A percentile compares a stretch with the other conserved stretches of the same genome.
These are phyloP conservation scores for Colletotrichum sp. DNA, from an alignment of 2,329 filamentous ascomycete species.

Conservation along the genomic window DNA sequence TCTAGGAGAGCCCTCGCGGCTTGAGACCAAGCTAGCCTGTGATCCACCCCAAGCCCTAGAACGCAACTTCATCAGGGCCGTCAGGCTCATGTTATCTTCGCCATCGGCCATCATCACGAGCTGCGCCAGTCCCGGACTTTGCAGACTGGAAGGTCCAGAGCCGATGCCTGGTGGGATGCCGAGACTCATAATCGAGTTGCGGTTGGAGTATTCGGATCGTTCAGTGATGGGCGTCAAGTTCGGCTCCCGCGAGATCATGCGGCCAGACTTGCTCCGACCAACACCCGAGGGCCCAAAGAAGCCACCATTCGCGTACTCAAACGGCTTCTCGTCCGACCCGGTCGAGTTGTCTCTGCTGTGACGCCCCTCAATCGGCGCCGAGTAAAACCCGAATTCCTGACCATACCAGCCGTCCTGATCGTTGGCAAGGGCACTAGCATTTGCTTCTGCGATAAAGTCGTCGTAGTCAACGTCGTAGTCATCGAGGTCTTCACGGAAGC, in stretches of 20 bases:
- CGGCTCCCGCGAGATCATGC: conserved; percentile 79
- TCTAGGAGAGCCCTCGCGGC: conserved; percentile 55
- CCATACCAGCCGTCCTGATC: conserved; percentile 96
- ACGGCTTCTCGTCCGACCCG: conserved; percentile 36
- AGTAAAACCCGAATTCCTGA: conserved; percentile 96
- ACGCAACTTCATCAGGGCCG: conserved; percentile 74
- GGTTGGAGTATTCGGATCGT: conserved; percentile 92
- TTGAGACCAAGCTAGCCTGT: conserved; percentile 70
- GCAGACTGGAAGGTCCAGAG: conserved; percentile 55
- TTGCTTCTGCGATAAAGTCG: conserved; percentile 91
- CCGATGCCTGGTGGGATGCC: conserved; percentile 52
- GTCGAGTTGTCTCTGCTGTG: conserved; percentile 50
- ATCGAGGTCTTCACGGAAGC: conserved; percentile 51
- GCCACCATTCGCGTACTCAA: conserved; percentile 78
- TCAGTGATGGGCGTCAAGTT: conserved; percentile 97
- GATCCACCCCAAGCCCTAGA: conserved; percentile 83
- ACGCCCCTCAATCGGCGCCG: conserved; percentile 53
- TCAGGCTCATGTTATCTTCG: conserved; percentile 73
- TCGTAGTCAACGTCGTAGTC: conserved; percentile 81
- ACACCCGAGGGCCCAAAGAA: conserved; percentile 83
- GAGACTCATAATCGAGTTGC: conserved; percentile 87
- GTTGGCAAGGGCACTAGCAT: conserved; percentile 89
- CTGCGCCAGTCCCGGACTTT: conserved; percentile 79
- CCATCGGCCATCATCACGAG: conserved; percentile 68
- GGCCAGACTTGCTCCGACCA: conserved; percentile 74